Evolutionary conservation across 495 filamentous ascomycete species (phyloP), one percentile per base, ranked within the genome.

Genomic region (Xylaria venustula): DNA sequence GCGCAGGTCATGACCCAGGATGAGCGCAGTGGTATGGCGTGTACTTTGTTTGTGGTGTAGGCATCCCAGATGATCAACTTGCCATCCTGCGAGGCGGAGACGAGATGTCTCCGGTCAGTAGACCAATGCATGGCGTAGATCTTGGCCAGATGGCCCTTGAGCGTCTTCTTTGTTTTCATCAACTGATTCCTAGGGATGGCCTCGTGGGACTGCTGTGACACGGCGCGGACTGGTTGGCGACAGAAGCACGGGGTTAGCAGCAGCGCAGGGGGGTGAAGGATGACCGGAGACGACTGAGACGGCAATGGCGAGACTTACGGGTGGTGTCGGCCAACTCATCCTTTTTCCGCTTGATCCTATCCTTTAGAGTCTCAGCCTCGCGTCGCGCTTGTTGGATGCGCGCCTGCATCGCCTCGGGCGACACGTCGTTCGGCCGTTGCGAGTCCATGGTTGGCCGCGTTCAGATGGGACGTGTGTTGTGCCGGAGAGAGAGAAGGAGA

Each of bases 1-100:
- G 94, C 94, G 83, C 94, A 98, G 66, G 93, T 98, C 94, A 98
- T 98, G 72, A 98, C 94, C 94, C 94, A 98, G 23, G 94, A 98
- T 7, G 94, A 98, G 52, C 94, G 87, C 46, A 98, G 81, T n/a
- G 94, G 94, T 65, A 98, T 98, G 73, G 94, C 94, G 80, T 98
- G 94, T 30, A 98, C 94, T 73, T 98, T 98, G 80, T 98, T 98
- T 59, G 94, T 98, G 59, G 94, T 98, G 82, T 98, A 98, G 42
- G 94, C 94, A 77, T 98, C 94, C 94, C 94, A 98, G 70, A 98
- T 98, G 75, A 98, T 98, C 64, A 98, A 87, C 82, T 98, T 98
- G 73, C 94, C 94, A 71, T 98, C 94, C 77, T 98, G 94, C 64
- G 94, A 98, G 62, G 94, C 94, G 8, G 94, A 98, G 40, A 98